A percentile compares a stretch with the other conserved stretches of the same genome.
phyloP scores from a whole-genome alignment of 2,329 filamentous ascomycete genomes.

The Coniochaeta sp. region DNA sequence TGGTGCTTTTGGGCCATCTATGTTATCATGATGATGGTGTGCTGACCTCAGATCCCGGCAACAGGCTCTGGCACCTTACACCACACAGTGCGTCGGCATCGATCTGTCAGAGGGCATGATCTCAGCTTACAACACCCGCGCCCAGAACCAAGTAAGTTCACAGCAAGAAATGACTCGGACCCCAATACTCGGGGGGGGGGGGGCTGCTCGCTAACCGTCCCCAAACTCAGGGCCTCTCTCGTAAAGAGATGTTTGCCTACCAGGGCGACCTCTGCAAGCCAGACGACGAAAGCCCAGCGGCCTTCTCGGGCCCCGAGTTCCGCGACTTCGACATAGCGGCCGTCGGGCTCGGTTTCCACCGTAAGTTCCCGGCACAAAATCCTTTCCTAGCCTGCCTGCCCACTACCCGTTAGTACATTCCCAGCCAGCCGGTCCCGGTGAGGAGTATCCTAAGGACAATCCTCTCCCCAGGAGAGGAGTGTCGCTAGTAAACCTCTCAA shows the following conservation, averaged over 20 bases:
- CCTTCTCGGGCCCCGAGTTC: conserved; percentile 55
- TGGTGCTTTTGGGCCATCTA: background rate
- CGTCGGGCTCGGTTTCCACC: conserved; percentile 33
- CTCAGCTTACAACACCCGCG: conserved; percentile 55
- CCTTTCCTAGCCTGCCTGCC: background rate
- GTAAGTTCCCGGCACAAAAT: background rate
- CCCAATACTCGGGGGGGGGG: background rate
- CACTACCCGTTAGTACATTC: background rate
- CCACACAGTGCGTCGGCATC: conserved; percentile 57
- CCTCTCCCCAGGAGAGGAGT: background rate
- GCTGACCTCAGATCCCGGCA: conserved; percentile 1
- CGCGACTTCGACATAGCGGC: conserved; percentile 61
- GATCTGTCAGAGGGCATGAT: conserved; percentile 70
- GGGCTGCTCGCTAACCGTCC: background rate
- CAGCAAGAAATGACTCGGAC: background rate
- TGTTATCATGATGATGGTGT: background rate
- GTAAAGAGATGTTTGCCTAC: conserved; percentile 46
- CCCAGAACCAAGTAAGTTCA: conserved; percentile 38
- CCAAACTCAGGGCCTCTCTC: conserved; percentile 33
- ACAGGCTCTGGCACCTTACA: conserved; percentile 53
- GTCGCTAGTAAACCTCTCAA: background rate
- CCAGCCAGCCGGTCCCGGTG: background rate
- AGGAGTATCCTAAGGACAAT: background rate
- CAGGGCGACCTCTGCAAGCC: conserved; percentile 49
- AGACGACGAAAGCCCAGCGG: conserved; percentile 37